These are phyloP conservation scores for Nannochloris sp. DNA, from an alignment of 139 green algal genomes.

Conservation along the genomic window DNA sequence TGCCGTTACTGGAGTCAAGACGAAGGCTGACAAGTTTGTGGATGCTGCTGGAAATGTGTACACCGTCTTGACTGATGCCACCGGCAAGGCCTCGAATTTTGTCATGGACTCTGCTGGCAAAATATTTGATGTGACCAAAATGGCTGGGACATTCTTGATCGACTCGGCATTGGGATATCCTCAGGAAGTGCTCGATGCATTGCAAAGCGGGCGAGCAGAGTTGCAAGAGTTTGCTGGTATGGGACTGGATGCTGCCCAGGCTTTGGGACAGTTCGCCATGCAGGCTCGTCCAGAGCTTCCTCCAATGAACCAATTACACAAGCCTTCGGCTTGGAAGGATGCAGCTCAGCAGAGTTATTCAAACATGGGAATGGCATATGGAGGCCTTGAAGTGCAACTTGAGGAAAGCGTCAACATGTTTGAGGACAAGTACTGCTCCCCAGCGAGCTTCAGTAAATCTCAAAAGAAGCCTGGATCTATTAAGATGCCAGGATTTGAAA, in stretches of 20 bases:
- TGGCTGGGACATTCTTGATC: background rate
- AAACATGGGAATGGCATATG: slow-evolving; percentile 1
- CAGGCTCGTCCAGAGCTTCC: background rate
- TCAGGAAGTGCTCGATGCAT: background rate
- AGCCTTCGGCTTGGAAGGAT: slow-evolving; percentile 5
- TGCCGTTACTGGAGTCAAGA: background rate
- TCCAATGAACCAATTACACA: background rate
- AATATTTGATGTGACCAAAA: background rate
- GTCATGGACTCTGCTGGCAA: background rate
- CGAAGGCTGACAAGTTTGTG: background rate
- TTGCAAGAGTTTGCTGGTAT: background rate
- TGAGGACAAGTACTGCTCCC: slow-evolving; percentile 2
- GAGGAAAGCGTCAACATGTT: background rate
- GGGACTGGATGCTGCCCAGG: background rate
- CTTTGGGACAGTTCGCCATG: slow-evolving; percentile 2
- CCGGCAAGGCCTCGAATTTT: background rate
- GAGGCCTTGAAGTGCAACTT: background rate
- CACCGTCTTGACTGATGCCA: background rate
- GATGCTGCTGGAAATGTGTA: slow-evolving; percentile 1
- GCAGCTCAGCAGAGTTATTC: background rate
- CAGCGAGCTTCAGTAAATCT: background rate
- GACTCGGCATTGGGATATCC: background rate
- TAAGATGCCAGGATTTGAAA: slow-evolving; percentile 6
- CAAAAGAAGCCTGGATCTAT: background rate
- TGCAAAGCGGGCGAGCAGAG: background rate